phyloP scores from a whole-genome alignment of 108 stramenopile species.

The Skeletonema grethae region DNA sequence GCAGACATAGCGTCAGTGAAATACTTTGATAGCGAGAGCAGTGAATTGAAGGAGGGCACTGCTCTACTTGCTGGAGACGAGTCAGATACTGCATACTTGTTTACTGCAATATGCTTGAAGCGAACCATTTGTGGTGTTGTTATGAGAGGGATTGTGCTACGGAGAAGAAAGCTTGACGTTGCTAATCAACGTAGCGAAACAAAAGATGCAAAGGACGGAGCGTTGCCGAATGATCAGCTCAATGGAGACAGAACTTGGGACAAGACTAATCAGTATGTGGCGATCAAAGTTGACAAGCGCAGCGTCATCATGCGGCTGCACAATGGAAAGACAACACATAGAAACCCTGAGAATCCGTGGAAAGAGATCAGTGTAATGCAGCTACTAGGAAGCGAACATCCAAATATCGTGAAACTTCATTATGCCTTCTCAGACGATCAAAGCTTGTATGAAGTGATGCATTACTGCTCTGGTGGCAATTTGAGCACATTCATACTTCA shows the following conservation, averaged over 20 bases:
- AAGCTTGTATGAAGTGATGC: slow-evolving; percentile 84
- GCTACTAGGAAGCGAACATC: slow-evolving; percentile 55
- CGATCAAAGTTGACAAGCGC: slow-evolving; percentile 87
- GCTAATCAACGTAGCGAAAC: background rate
- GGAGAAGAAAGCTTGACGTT: background rate
- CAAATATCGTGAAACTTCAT: slow-evolving; percentile 60
- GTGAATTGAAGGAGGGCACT: slow-evolving; percentile 13
- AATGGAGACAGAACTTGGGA: slow-evolving; percentile 56
- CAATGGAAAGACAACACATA: slow-evolving; percentile 32
- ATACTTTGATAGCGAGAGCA: slow-evolving; percentile 51
- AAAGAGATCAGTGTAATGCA: slow-evolving; percentile 92
- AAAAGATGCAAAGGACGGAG: background rate
- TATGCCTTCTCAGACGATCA: slow-evolving; percentile 79
- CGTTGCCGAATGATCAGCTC: background rate
- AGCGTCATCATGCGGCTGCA: slow-evolving; percentile 58
- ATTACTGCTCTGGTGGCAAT: slow-evolving; percentile 80
- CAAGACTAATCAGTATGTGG: slow-evolving; percentile 57
- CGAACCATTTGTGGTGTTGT: slow-evolving; percentile 38
- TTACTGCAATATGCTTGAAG: slow-evolving; percentile 20
- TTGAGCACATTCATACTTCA: slow-evolving; percentile 70
- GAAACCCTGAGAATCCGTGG: slow-evolving; percentile 86
- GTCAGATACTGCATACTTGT: slow-evolving; percentile 19
- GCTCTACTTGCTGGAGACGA: slow-evolving; percentile 15
- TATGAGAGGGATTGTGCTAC: slow-evolving; percentile 18
- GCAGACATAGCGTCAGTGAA: slow-evolving; percentile 47